phyloP scores from a whole-genome alignment of 495 filamentous ascomycete genomes.

The Talaromyces thailandensis region DNA sequence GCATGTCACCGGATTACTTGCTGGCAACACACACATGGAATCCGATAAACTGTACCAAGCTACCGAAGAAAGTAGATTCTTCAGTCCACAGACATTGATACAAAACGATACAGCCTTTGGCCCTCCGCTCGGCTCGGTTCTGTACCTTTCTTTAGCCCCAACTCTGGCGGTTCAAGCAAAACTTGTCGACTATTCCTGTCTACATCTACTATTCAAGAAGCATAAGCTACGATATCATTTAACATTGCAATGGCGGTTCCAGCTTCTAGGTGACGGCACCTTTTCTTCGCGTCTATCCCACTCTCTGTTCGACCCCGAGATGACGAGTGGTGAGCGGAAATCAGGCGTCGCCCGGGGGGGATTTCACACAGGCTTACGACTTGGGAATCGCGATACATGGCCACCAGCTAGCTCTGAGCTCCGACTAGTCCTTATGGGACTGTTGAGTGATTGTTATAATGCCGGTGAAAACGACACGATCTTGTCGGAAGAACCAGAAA shows the following conservation, averaged over 20 bases:
- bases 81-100: conserved; percentile 5
- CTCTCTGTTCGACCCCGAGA: conserved; percentile 80
- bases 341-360: conserved; percentile 58
- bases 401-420: conserved; percentile 90
- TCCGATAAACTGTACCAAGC: conserved; percentile 21
- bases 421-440: conserved; percentile 75
- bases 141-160: conserved; percentile 67
- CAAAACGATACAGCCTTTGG: conserved; percentile 32
- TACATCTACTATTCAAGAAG: conserved; percentile 70
- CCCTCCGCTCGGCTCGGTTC: conserved; percentile 62
- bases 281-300: conserved; percentile 71
- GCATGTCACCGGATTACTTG: conserved; percentile 16
- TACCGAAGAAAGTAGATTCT: conserved; percentile 12
- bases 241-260: conserved; percentile 66
- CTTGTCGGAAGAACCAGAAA: conserved; percentile 9
- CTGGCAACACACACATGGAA: conserved; percentile 16
- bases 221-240: conserved; percentile 71
- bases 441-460: conserved; percentile 68
- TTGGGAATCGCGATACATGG: conserved; percentile 73
- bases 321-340: conserved; percentile 66
- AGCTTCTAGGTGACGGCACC: conserved; percentile 74
- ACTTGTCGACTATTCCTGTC: conserved; percentile 66
- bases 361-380: conserved; percentile 67
- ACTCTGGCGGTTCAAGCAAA: conserved; percentile 64
- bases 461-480: conserved; percentile 4